Evolutionary conservation across 176 grass and related monocot species (phyloP).

Genomic region (Triticum urartu): DNA sequence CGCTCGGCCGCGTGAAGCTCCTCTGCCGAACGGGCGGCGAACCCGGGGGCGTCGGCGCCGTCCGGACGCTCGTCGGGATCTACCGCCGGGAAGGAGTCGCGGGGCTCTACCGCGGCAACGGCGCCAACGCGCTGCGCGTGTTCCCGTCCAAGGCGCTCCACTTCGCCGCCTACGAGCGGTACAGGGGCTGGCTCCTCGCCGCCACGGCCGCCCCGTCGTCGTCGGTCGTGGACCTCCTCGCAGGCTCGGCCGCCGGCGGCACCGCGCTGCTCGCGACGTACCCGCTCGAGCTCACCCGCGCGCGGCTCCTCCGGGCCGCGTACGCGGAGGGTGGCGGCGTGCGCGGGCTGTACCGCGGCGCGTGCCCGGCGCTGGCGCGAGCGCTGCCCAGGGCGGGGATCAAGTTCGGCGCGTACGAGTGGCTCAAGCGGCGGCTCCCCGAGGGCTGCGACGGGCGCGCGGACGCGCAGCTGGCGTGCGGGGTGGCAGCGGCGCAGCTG

Average conservation of each 20-base stretch:
- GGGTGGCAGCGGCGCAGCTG: conserved; percentile 6
- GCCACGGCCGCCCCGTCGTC: background rate
- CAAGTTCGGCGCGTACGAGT: background rate
- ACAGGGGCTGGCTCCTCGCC: background rate
- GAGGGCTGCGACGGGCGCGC: background rate
- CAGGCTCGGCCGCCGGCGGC: background rate
- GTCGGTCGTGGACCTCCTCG: background rate
- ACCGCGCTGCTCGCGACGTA: background rate
- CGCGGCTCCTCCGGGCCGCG: background rate
- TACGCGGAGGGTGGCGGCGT: conserved; percentile 7
- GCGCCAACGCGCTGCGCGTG: conserved; percentile 17
- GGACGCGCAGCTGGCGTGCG: background rate
- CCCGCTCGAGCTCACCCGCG: conserved; percentile 6
- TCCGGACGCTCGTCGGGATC: background rate
- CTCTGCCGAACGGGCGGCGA: conserved; percentile 28
- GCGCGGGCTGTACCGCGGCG: background rate
- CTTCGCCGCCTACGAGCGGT: conserved; percentile 7
- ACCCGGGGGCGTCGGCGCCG: background rate
- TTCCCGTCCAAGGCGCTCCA: conserved; percentile 22
- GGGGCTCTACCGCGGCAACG: conserved; percentile 21
- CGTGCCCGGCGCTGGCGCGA: background rate
- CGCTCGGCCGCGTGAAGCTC: conserved; percentile 63
- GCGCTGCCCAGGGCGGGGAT: background rate
- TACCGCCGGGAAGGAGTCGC: background rate
- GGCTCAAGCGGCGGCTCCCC: background rate